Evolutionary conservation across 805 yeast genomes (phyloP).

Genomic region (Myxozyma melibiosi): DNA sequence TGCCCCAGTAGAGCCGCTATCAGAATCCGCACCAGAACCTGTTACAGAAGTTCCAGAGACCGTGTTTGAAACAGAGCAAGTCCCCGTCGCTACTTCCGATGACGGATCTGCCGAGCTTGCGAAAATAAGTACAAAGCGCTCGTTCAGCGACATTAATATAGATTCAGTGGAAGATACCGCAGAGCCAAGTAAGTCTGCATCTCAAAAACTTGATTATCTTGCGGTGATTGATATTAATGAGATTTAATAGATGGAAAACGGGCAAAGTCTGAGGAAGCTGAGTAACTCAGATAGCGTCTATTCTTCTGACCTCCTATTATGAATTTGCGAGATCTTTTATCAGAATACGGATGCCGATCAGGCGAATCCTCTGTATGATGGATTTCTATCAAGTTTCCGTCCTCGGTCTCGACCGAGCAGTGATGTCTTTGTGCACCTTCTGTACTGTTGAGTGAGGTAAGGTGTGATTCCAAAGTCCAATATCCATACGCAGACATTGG

Average conservation of each 20-base stretch:
- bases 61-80: not conserved
- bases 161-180: not conserved
- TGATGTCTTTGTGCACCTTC: too few species aligned
- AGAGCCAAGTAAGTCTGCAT: slow-evolving; percentile 4
- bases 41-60: not conserved
- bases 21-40: not conserved
- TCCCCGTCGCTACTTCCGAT: not conserved
- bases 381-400: too few species aligned
- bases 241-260: slow-evolving; percentile 1
- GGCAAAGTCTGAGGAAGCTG: not conserved
- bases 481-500: too few species aligned
- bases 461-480: too few species aligned
- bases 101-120: not conserved
- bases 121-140: not conserved
- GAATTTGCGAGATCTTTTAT: too few species aligned
- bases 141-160: not conserved
- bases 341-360: too few species aligned
- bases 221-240: not conserved
- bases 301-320: too few species aligned
- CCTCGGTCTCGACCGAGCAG: too few species aligned
- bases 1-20: not conserved
- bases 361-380: too few species aligned
- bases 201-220: not conserved
- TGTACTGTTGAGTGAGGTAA: too few species aligned
- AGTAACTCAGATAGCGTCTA: too few species aligned